Evolutionary conservation across 2,329 filamentous ascomycete genomes (phyloP), one percentile per base, ranked within the genome.

Genomic region (Penicillium rolfsii): DNA sequence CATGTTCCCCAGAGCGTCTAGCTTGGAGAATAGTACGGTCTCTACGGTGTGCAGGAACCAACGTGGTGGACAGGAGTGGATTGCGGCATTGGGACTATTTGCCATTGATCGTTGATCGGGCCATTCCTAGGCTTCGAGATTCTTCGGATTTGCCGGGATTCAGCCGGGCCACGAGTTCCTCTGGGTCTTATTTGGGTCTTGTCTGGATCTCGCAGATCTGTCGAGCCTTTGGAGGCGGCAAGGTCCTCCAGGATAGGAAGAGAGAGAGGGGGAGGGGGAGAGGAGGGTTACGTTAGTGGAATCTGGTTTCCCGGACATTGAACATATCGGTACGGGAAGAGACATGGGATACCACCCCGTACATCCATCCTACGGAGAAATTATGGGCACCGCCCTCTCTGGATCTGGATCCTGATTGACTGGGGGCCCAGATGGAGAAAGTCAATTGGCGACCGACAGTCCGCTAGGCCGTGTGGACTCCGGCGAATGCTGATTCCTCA

Each of bases 1-100:
- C 59, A 60, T 68, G 58, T 71, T 70, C 57, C 70, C 68, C 40
- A 65, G 63, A 60, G 33, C 50, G 59, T 61, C 62, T 59, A 63
- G 53, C 41, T 35, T 55, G n/a, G 43, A 55, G 19, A 46, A 55
- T 55, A 55, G 53, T 55, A 22, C 53, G 53, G 53, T n/a, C 16
- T 48, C 16, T 55, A 22, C 53, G 53, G 53, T n/a, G 26, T 48
- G 26, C 12, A 26, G 35, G 36, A 24, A 19, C 14, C 14, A 12
- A 19, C 33, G 26, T 19, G 28, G 52, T 45, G 52, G 24, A 12
- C 50, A 28, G 19, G n/a, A 40, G 33, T 38, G 50, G 50, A n/a
- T 53, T 40, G 30, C n/a, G 48, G 30, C 28, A 33, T 33, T 36
- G 2, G 12, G 12, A 11, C 3, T 30, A 30, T 30, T 5, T 30